Evolutionary conservation across 108 stramenopile species (phyloP).

Genomic region (Parietichytrium sp.): DNA sequence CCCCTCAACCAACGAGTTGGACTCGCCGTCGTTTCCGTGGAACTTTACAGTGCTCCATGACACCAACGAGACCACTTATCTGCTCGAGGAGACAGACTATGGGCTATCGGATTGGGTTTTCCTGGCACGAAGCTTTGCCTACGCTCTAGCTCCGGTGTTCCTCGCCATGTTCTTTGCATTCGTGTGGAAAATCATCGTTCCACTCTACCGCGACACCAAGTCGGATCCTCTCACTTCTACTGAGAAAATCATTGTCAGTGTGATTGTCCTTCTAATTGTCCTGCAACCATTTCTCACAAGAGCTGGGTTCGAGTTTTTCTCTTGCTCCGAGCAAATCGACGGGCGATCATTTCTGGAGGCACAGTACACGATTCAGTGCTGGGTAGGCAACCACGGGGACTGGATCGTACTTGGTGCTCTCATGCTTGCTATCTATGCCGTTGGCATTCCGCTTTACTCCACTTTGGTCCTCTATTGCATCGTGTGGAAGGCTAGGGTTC

Average conservation of each 20-base stretch:
- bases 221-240: background rate
- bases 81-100: background rate
- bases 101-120: slow-evolving; percentile 6
- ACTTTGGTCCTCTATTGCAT: background rate
- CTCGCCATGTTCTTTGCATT: background rate
- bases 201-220: background rate
- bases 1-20: background rate
- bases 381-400: background rate
- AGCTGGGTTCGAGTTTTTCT: slow-evolving; percentile 19
- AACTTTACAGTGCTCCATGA: too few relatives aligned
- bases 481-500: too few relatives aligned
- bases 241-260: slow-evolving; percentile 15
- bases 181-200: background rate
- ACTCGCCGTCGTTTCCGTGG: background rate
- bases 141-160: background rate
- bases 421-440: background rate
- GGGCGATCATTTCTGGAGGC: slow-evolving; percentile 27
- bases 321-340: background rate
- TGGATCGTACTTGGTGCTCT: slow-evolving; percentile 27
- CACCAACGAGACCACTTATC: background rate
- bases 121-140: background rate
- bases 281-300: slow-evolving; percentile 12
- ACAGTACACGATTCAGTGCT: slow-evolving; percentile 25
- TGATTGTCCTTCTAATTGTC: background rate
- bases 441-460: background rate